phyloP scores from a whole-genome alignment of 1,284 basidiomycete species.

The Takashimella koratensis region DNA sequence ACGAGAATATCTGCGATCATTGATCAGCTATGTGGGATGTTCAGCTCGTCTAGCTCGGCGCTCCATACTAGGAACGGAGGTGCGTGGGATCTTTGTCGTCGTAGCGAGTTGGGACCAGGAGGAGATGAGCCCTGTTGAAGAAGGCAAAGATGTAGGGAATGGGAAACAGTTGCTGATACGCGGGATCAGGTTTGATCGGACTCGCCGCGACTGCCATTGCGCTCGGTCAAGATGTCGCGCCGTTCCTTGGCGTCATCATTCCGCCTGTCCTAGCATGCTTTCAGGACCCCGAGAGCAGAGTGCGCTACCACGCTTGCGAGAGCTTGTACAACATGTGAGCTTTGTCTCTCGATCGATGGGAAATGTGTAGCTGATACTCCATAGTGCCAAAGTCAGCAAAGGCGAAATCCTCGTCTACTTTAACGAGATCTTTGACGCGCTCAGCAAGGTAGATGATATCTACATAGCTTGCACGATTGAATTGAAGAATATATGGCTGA shows the following conservation, averaged over 20 bases:
- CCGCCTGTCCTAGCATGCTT: slow-evolving; percentile 90
- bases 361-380: neutral
- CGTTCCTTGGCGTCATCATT: slow-evolving; percentile 90
- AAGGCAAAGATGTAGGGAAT: no score
- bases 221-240: slow-evolving; percentile 84
- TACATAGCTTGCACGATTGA: no score
- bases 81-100: no score
- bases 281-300: slow-evolving; percentile 88
- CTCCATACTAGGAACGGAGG: slow-evolving; percentile 91
- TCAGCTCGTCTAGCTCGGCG: slow-evolving; percentile 71
- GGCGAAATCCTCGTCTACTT: slow-evolving; percentile 96
- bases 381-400: slow-evolving; percentile 84
- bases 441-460: slow-evolving; percentile 79
- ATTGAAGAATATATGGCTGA: no score
- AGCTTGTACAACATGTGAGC: slow-evolving; percentile 88
- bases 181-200: slow-evolving; percentile 74
- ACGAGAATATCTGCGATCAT: slow-evolving; percentile 81
- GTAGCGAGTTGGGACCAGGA: no score
- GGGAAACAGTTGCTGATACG: no score
- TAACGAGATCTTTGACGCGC: slow-evolving; percentile 95
- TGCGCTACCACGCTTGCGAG: slow-evolving; percentile 80
- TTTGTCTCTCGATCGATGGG: neutral
- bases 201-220: slow-evolving; percentile 95
- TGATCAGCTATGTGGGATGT: slow-evolving; percentile 91
- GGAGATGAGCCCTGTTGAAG: no score